Base-by-base conservation (phyloP, 1,284 basidiomycete genomes). In the Trichosporon ovoides region DNA sequence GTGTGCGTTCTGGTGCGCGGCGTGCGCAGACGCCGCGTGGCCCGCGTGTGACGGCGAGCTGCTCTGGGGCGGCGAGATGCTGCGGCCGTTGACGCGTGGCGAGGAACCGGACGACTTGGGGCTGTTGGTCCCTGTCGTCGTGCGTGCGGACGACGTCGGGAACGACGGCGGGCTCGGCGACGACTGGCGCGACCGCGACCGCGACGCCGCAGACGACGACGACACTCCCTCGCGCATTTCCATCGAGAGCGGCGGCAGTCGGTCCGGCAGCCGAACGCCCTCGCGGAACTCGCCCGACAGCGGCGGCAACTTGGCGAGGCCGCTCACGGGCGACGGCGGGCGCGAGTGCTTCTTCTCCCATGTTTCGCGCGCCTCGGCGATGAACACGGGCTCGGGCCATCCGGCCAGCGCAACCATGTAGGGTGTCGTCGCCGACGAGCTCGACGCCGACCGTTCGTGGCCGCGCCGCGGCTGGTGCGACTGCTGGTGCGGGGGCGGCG, bases 341-440 rank as follows among this genome's bases (percentile, higher is more conserved):
- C 60, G 60, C 20, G 60, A 62, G 24, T 58, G 53, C 37, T 57
- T 55, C 38, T 57, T 55, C 56, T 64, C 57, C 62, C 59, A 64
- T 4, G 48, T 50, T 9, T 60, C 58, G 34, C 58, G 57, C 13
- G 51, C 53, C 38, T 62, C 59, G 28, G 56, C 60, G 36, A 72
- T 64, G 46, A 65, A 72, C 5, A 72, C 60, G 2, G 70, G 70
- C 55, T 72, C 70, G 12, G 70, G 70, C 70, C 70, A 72, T 7
- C 70, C 70, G 9, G 67, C 62, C 9, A 72, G 61, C 7, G 70
- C 70, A 22, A 72, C 67, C 70, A 72, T 72, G 61, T 68, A 68
- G 19, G 69, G 66, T 14, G 66, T 18, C 12, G 38, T 12, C 48
- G 59, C n/a, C 35, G 33, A 28, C 22, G 43, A 48, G 4, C 22